A percentile compares a stretch with the other conserved stretches of the same genome.
These are phyloP conservation scores for Sporisorium sorghi DNA, from an alignment of 1,284 basidiomycete genomes.

Conservation along the genomic window DNA sequence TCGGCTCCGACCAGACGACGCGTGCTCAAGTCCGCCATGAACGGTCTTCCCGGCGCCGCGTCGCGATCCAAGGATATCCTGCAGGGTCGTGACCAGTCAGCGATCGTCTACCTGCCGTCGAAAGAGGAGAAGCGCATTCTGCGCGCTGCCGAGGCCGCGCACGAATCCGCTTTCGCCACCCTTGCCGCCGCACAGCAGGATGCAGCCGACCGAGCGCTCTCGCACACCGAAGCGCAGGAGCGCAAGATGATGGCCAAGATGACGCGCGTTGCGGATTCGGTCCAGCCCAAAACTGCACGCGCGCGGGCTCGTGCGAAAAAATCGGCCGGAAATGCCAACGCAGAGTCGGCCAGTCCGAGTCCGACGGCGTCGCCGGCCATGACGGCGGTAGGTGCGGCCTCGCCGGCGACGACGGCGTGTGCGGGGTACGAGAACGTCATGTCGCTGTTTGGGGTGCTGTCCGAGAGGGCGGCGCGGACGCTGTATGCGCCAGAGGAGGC, in stretches of 20 bases:
- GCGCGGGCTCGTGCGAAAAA: constrained; percentile 33
- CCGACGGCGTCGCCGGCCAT: constrained; percentile 15
- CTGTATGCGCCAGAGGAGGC: constrained; percentile 7
- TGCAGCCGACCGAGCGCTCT: constrained; percentile 16
- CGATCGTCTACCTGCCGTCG: constrained; percentile 34
- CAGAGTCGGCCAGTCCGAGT: neutral
- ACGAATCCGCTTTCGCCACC: constrained; percentile 4
- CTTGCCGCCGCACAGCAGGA: constrained; percentile 15
- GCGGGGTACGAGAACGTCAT: constrained; percentile 44
- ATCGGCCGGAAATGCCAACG: neutral
- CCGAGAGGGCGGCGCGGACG: constrained; percentile 30
- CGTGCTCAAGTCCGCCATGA: constrained; percentile 31
- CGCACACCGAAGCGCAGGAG: constrained; percentile 25
- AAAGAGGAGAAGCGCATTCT: constrained; percentile 44
- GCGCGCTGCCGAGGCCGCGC: constrained; percentile 34
- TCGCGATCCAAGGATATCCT: constrained; percentile 25
- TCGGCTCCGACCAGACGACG: constrained; percentile 36
- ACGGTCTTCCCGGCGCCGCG: constrained; percentile 1
- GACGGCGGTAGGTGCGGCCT: neutral
- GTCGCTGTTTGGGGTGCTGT: constrained; percentile 36
- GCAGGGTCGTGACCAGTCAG: constrained; percentile 28
- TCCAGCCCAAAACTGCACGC: constrained; percentile 46
- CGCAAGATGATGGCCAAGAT: constrained; percentile 48
- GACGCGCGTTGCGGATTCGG: constrained; percentile 40
- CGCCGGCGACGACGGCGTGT: constrained; percentile 10